These are phyloP conservation scores for Citrus australasica DNA, from an alignment of 345 rosid genomes.

Conservation along the genomic window DNA sequence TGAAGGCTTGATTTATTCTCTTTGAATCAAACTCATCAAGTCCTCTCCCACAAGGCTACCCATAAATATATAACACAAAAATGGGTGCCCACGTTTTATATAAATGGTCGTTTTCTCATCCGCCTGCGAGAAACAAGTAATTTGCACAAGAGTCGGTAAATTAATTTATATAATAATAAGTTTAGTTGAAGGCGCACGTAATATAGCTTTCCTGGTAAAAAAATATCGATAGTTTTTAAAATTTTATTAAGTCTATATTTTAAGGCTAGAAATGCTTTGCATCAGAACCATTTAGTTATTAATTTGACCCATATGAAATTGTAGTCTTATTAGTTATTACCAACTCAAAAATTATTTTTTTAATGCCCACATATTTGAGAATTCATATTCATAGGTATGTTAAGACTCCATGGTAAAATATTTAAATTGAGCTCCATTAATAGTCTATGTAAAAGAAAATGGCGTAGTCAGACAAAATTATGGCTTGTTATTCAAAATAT, in stretches of 20 bases:
- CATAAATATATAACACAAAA: background rate
- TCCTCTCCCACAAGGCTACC: background rate
- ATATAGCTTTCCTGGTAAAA: too few species aligned
- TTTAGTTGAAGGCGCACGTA: background rate
- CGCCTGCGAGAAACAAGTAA: background rate
- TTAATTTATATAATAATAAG: background rate
- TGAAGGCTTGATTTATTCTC: background rate
- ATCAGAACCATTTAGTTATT: too few species aligned
- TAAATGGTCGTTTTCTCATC: background rate
- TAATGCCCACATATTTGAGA: background rate
- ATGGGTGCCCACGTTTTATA: background rate
- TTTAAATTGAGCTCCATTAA: too few species aligned
- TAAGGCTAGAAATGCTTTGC: too few species aligned
- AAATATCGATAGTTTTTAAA: too few species aligned
- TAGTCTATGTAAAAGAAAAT: too few species aligned
- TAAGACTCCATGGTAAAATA: background rate
- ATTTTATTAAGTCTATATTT: too few species aligned
- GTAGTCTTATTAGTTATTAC: background rate
- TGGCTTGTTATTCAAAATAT: background rate
- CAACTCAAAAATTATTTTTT: too few species aligned
- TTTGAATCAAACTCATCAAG: background rate
- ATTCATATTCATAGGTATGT: background rate
- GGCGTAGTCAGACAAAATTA: too few species aligned
- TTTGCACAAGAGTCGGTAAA: background rate
- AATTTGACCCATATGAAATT: background rate